Percentiles rank a stretch among this genome's conserved stretches.
Evolutionary conservation across 1,284 basidiomycete genomes (phyloP).

Genomic region (Ceratobasidium sp.): DNA sequence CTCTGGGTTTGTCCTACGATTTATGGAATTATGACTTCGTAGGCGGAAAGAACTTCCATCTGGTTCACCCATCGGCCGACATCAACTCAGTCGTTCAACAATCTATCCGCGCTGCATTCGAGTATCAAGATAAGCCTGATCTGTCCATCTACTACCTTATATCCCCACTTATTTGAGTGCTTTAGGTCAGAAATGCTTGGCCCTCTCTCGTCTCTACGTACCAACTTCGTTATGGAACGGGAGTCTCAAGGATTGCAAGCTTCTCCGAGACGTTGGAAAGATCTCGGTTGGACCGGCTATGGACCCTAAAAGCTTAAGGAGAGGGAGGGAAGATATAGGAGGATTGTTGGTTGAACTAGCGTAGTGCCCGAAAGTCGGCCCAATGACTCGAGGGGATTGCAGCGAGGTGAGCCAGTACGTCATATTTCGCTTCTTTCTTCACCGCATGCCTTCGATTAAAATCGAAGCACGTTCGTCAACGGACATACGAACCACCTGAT

Average conservation of each 20-base stretch:
- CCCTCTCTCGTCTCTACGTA: conserved; percentile 91
- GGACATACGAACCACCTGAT: background rate
- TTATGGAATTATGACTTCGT: background rate
- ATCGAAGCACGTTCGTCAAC: background rate
- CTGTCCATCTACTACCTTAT: no score
- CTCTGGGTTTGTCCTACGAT: background rate
- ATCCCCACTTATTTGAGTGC: no score
- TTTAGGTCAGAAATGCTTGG: conserved; percentile 94
- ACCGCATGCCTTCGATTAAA: background rate
- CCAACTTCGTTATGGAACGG: conserved; percentile 85
- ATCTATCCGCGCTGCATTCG: conserved; percentile 89
- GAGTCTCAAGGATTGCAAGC: conserved; percentile 87
- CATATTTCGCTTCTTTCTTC: background rate
- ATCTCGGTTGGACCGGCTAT: conserved; percentile 86
- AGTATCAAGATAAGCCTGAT: conserved; percentile 82
- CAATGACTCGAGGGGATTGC: background rate
- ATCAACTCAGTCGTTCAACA: conserved; percentile 89
- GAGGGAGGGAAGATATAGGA: background rate
- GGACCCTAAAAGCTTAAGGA: conserved; percentile 80
- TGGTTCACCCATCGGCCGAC: conserved; percentile 90
- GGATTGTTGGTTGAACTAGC: background rate
- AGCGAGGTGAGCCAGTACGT: background rate
- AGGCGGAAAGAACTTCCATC: conserved; percentile 98
- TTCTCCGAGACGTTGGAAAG: conserved; percentile 79
- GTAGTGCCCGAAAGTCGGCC: background rate